Base-by-base conservation (phyloP, 2,329 filamentous ascomycete species). In the Chaetoscypha palmicola region DNA sequence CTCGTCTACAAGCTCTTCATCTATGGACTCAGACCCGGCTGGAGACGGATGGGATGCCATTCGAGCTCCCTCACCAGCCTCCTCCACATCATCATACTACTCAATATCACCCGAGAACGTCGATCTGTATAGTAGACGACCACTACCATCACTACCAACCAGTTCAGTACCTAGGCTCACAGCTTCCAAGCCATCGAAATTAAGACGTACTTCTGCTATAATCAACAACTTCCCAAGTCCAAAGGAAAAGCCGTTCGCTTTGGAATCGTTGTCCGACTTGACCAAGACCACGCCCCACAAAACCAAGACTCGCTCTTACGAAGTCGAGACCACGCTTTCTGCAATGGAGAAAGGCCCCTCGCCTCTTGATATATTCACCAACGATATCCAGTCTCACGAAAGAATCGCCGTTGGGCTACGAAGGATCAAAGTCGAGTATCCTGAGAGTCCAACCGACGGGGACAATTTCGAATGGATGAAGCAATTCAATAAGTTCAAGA, bases 141-240 rank as follows among this genome's bases (percentile, higher is more conserved):
- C 50, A 2, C 41, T 55, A 7, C 52, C 52, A 10, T 47, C 50
- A 1, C 38, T 53, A 2, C 52, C 52, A 34, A 20, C 23, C 16
- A 11, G 31, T 11, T 22, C 40, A 10, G 19, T 26, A 16, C 22
- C 40, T 19, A 12, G 41, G 23, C 24, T 20, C 14, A 20, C 24
- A 21, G 10, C 19, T 21, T 26, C 14, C 11, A 35, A 39, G 23
- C 38, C 32, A 16, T 19, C 33, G 5, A 37, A 24, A n/a, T 20
- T 41, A 35, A n/a, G 31, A 17, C 45, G 31, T 5, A 4, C 17
- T 14, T 22, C 26, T 20, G 21, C 17, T 10, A 10, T 12, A 21
- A 14, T n/a, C n/a, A 14, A 23, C 14, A 31, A n/a, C 12, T 14
- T 19, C 12, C n/a, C n/a, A n/a, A n/a, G n/a, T n/a, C n/a, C n/a